These are phyloP conservation scores for Coemansia sp. DNA, from an alignment of 192 early-diverging fungal species.

Conservation along the genomic window DNA sequence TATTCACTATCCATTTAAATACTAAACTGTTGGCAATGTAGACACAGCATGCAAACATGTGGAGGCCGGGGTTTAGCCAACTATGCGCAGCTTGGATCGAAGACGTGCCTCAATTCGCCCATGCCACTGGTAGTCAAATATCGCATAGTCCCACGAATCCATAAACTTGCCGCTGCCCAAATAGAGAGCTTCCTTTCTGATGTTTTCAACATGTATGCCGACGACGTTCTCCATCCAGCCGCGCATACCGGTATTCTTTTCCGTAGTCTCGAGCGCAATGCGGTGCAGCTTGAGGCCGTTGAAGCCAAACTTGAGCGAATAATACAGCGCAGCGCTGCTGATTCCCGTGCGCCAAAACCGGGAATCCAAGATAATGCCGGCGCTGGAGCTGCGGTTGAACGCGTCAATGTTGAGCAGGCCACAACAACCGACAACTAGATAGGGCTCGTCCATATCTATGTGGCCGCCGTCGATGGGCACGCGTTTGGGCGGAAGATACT, in stretches of 20 bases:
- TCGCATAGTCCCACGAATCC: constrained; percentile 44
- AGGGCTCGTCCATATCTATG: constrained; percentile 37
- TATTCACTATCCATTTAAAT: no score
- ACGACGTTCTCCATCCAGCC: constrained; percentile 44
- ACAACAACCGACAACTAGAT: constrained; percentile 38
- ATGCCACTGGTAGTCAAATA: constrained; percentile 41
- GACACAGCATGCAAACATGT: no score
- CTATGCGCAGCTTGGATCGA: constrained; percentile 8
- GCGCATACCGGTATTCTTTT: constrained; percentile 36
- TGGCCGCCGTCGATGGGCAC: constrained; percentile 20
- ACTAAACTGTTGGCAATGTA: no score
- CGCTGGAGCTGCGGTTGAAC: constrained; percentile 20
- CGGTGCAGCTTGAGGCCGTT: constrained; percentile 32
- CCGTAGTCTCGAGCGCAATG: constrained; percentile 33
- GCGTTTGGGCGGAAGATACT: constrained; percentile 25
- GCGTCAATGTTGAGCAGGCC: constrained; percentile 32
- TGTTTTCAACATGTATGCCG: constrained; percentile 28
- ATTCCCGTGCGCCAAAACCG: constrained; percentile 41
- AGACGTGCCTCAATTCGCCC: constrained; percentile 8
- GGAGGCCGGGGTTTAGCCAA: no score
- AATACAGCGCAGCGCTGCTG: constrained; percentile 35
- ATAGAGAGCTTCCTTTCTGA: constrained; percentile 38
- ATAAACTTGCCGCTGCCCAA: constrained; percentile 21
- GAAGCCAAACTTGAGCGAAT: constrained; percentile 42
- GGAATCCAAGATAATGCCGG: constrained; percentile 41